Evolutionary conservation across 2,329 filamentous ascomycete genomes (phyloP), one percentile per base, ranked within the genome.

Genomic region (Juglanconis juglandina): DNA sequence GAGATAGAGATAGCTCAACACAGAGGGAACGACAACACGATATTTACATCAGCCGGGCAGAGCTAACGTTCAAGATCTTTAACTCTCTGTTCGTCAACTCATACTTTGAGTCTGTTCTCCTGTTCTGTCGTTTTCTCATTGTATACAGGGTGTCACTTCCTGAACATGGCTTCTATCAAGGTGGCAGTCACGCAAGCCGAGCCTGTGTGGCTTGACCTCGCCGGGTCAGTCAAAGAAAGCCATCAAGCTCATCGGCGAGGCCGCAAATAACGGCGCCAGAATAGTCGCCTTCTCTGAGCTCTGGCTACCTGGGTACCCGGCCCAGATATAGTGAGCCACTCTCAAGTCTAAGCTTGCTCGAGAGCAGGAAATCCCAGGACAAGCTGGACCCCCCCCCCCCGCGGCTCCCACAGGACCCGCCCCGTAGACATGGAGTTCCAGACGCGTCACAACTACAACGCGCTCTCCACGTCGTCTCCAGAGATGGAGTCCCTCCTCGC

Each of bases 161-260:
- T 24, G 24, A 24, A 24, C 24, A 24, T 24, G 24, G 24, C 24
- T 24, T 24, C 24, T 24, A 24, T 24, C 24, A 24, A 24, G 24
- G 77, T 83, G 4, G 81, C 78, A 30, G 80, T 81, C 10, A 78
- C 81, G 0, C 84, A 88, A 66, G 78, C 80, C 3, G 85, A 87
- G 69, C 83, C 85, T 0, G 77, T 74, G 1, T 88, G 84, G 84
- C 75, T 87, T 5, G 81, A 88, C 65, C 76, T 87, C 2, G 72
- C 78, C 13, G 79, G 69, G 0, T 75, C 78, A 1, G 79, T 87
- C 1, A 68, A 76, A 2, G 17, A 88, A 88, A 68, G 86, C 84
- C 8, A 81, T 81, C 64, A 67, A 71, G 0, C 74, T 87, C 54
- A 86, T 88, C 63, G 70, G 76, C 42, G 78, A 84, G 65, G 86